Evolutionary conservation across 495 filamentous ascomycete species (phyloP), one percentile per base, ranked within the genome.

Genomic region (Neurospora sp.): DNA sequence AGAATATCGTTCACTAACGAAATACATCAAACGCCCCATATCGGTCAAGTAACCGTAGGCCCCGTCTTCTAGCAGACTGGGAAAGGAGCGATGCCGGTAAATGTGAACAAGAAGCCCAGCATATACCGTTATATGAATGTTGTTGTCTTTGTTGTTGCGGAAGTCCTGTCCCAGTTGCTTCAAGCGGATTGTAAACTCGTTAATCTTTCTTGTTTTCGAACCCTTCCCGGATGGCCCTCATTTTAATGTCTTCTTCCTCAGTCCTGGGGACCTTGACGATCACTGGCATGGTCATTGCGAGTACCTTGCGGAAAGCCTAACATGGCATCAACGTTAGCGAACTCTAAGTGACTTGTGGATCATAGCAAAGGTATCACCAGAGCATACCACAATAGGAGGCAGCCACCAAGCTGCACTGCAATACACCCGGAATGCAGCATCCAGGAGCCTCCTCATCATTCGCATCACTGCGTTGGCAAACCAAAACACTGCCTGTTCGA

Each of bases 191-290:
- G 6, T 18, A 18, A 9, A 66, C 7, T 35, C 11, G 3, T 35
- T 10, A 37, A 16, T 37, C 23, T 14, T 35, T 35, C 54, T 66
- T 18, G 27, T 35, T 1, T 37, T 35, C 27, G 27, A 66, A 35
- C 38, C 73, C 72, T 37, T 77, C 77, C 7, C 76, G 75, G 6
- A 76, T 75, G 1, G 71, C 75, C 27, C 69, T 71, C 74, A 82
- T 72, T 48, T 79, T 75, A 11, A 38, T n/a, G 69, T 90, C 87
- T 77, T 90, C 86, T 73, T 85, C 84, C 71, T 86, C 85, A 46
- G 81, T 84, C 81, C 88, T 88, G 37, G 89, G 89, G 37, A 90
- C 87, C n/a, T 80, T 78, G 14, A 90, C 82, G 69, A 89, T 78
- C 35, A 82, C 83, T 4, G 87, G 88, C 9, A 90, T 87, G 18